phyloP scores from a whole-genome alignment of 1,139 yeast species.

The Groenewaldozyma sp. region DNA sequence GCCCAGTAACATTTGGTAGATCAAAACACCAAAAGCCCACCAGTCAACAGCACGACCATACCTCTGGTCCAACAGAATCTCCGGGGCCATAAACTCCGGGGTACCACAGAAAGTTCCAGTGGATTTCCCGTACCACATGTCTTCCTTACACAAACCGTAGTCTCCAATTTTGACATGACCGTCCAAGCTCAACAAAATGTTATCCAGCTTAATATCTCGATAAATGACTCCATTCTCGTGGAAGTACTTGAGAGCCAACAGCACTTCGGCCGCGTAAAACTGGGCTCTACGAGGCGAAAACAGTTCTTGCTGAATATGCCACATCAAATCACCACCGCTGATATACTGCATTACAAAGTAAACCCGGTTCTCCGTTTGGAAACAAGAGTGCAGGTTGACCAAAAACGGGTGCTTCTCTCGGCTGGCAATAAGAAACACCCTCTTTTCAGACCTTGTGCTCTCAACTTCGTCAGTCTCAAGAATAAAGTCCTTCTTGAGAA shows the following conservation, averaged over 20 bases:
- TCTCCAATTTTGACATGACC: conserved; percentile 98
- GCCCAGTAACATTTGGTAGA: conserved; percentile 92
- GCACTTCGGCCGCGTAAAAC: conserved; percentile 93
- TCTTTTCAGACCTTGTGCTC: conserved; percentile 85
- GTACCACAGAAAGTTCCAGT: conserved; percentile 98
- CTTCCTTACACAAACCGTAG: conserved; percentile 93
- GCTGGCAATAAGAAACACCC: conserved; percentile 86
- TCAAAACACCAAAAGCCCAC: conserved; percentile 98
- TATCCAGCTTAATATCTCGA: conserved; percentile 92
- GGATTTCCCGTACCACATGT: conserved; percentile 85
- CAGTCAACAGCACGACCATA: conserved; percentile 95
- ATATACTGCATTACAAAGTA: conserved; percentile 98
- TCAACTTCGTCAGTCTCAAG: conserved; percentile 95
- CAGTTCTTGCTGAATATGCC: conserved; percentile 93
- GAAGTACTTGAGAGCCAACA: conserved; percentile 81
- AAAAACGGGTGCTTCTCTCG: conserved; percentile 87
- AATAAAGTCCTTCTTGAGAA: conserved; percentile 87
- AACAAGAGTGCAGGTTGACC: conserved; percentile 84
- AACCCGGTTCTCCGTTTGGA: conserved; percentile 94
- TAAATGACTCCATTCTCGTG: conserved; percentile 95
- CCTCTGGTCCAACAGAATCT: conserved; percentile 82
- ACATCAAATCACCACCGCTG: conserved; percentile 97
- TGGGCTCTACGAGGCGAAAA: conserved; percentile 88
- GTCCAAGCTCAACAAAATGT: conserved; percentile 72
- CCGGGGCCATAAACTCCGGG: conserved; percentile 99